A percentile compares a stretch with the other conserved stretches of the same genome.
These are phyloP conservation scores for Scleroderma bovista DNA, from an alignment of 768 basidiomycete species.

Conservation along the genomic window DNA sequence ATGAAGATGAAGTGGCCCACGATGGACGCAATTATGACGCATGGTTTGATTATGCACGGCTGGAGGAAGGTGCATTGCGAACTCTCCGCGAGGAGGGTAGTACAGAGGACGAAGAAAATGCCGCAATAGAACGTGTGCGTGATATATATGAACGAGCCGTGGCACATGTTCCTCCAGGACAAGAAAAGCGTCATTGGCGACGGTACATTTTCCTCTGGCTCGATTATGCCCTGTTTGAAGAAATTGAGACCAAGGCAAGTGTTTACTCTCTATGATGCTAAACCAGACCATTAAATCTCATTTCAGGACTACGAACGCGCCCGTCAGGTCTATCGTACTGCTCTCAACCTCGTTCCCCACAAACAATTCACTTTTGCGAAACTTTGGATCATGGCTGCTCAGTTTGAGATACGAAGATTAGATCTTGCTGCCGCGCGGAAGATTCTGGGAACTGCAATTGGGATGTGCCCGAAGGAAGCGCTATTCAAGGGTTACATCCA, in stretches of 20 bases:
- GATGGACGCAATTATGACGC: conserved; percentile 95
- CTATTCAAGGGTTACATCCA: conserved; percentile 97
- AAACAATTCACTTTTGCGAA: conserved; percentile 98
- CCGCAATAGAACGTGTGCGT: conserved; percentile 61
- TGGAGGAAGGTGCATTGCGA: conserved; percentile 85
- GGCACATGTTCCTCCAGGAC: conserved; percentile 90
- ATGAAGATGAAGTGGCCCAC: conserved; percentile 91
- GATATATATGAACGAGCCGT: conserved; percentile 97
- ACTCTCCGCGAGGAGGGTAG: conserved; percentile 73
- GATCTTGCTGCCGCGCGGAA: conserved; percentile 83
- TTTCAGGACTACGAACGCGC: conserved; percentile 75
- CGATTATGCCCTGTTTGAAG: conserved; percentile 95
- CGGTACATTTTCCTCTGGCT: conserved; percentile 91
- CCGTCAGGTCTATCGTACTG: conserved; percentile 90
- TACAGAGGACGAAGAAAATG: conserved; percentile 63
- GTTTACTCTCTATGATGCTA: background rate
- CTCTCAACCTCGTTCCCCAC: conserved; percentile 84
- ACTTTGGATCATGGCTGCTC: conserved; percentile 88
- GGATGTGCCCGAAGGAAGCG: conserved; percentile 93
- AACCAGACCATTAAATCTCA: conserved; percentile 1
- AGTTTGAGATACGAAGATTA: conserved; percentile 83
- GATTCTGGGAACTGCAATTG: conserved; percentile 84
- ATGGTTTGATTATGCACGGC: conserved; percentile 94
- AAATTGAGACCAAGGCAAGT: conserved; percentile 85
- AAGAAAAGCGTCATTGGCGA: conserved; percentile 89